phyloP scores from a whole-genome alignment of 2,329 filamentous ascomycete species.

The Penicillium sp. region DNA sequence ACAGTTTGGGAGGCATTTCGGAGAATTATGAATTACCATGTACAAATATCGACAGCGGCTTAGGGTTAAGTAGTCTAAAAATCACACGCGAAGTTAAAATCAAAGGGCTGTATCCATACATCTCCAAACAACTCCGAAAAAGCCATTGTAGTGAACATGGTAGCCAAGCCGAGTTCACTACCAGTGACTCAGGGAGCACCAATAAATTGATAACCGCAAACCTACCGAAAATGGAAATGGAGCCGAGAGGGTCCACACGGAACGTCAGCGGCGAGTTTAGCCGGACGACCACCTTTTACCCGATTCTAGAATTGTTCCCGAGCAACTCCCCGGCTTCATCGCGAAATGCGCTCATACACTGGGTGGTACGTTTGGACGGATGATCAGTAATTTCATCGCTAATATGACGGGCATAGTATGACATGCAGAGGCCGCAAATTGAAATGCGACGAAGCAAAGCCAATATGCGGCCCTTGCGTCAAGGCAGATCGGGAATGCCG shows the following conservation, averaged over 20 bases:
- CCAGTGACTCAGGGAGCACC: neutral
- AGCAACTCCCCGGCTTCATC: neutral
- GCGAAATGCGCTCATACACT: neutral
- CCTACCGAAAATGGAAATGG: neutral
- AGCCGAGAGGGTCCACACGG: neutral
- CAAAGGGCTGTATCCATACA: neutral
- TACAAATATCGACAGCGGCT: neutral
- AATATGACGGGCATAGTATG: neutral
- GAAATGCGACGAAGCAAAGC: slow-evolving; percentile 3
- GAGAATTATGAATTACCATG: neutral
- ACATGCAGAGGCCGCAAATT: slow-evolving; percentile 1
- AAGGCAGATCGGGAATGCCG: slow-evolving; percentile 8
- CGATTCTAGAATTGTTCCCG: neutral
- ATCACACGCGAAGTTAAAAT: neutral
- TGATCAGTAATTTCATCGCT: neutral
- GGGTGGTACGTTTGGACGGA: neutral
- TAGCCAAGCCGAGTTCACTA: neutral
- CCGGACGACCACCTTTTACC: neutral
- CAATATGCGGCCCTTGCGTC: slow-evolving; percentile 1
- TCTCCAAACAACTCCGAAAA: neutral
- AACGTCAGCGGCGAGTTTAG: neutral
- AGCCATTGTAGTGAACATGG: neutral
- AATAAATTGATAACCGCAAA: neutral
- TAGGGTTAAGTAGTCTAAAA: neutral
- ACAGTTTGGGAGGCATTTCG: slow-evolving; percentile 22